Conservation (phyloP, 225 moss, liverwort and hornwort genomes). For the Physcomitrellopsis africana region DNA sequence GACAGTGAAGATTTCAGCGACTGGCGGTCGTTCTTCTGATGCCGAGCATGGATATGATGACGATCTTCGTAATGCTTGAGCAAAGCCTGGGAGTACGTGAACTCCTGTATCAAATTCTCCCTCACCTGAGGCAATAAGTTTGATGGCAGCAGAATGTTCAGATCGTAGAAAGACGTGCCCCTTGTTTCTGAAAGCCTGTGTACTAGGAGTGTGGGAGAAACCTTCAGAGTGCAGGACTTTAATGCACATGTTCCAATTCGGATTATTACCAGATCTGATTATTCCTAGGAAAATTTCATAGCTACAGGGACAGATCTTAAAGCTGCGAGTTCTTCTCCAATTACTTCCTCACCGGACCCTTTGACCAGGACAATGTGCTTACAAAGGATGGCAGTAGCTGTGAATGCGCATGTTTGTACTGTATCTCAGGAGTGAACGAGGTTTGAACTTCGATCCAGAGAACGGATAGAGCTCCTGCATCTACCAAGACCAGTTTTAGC, state of each 20-base stretch:
- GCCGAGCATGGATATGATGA: conserved; percentile 52
- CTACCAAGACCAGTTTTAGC: conserved; percentile 1
- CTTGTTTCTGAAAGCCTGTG: background rate
- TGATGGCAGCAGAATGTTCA: conserved; percentile 18
- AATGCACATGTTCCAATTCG: conserved; percentile 21
- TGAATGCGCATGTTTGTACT: conserved; percentile 15
- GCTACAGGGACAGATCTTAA: conserved; percentile 27
- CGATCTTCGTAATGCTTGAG: conserved; percentile 33
- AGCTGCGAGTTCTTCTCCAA: conserved; percentile 29
- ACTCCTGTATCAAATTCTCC: conserved; percentile 38
- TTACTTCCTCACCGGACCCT: too few species aligned
- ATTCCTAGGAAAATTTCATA: conserved; percentile 31
- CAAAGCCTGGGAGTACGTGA: conserved; percentile 34
- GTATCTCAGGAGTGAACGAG: conserved; percentile 31
- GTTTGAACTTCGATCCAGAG: conserved; percentile 22
- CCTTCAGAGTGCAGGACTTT: conserved; percentile 29
- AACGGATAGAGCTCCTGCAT: conserved; percentile 35
- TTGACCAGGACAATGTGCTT: conserved; percentile 13
- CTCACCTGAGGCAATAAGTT: conserved; percentile 37
- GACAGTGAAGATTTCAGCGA: conserved; percentile 32
- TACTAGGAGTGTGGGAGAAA: conserved; percentile 31
- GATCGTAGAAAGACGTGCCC: conserved; percentile 32
- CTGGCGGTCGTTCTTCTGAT: conserved; percentile 40
- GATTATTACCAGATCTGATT: conserved; percentile 27
- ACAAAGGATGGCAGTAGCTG: conserved; percentile 30